Conservation (phyloP, 2,329 filamentous ascomycete genomes). For the Talaromyces sp. region DNA sequence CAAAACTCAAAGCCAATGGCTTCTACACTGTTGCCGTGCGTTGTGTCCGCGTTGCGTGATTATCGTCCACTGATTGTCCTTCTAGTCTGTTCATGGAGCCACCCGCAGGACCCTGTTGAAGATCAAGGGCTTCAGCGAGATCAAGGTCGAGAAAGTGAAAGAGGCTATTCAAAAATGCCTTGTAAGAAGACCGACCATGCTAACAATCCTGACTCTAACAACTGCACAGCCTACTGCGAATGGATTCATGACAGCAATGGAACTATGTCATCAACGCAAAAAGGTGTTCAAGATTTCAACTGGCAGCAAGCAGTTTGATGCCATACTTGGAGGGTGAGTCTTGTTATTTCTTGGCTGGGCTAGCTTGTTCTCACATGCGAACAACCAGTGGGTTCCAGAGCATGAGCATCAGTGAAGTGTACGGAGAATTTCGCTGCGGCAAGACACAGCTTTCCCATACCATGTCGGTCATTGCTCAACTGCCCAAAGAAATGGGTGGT, state of each 20-base stretch:
- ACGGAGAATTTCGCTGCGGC: conserved; percentile 50
- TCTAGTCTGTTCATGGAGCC: conserved; percentile 55
- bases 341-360: neutral
- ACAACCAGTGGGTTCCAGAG: conserved; percentile 58
- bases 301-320: conserved; percentile 64
- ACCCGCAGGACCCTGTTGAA: conserved; percentile 58
- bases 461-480: conserved; percentile 60
- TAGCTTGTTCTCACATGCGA: neutral
- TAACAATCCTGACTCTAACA: neutral
- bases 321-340: conserved; percentile 56
- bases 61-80: neutral
- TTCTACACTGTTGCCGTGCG: conserved; percentile 59
- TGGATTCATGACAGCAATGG: conserved; percentile 62
- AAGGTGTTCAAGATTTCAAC: conserved; percentile 62
- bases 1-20: conserved; percentile 58
- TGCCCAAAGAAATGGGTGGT: conserved; percentile 55
- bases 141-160: conserved; percentile 67
- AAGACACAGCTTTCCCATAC: conserved; percentile 68
- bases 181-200: conserved; percentile 32
- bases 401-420: conserved; percentile 60
- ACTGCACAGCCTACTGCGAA: conserved; percentile 48
- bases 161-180: conserved; percentile 60
- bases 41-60: neutral
- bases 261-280: conserved; percentile 59
- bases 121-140: conserved; percentile 66